Conservation (phyloP, 495 filamentous ascomycete genomes). For the Talaromyces liani region DNA sequence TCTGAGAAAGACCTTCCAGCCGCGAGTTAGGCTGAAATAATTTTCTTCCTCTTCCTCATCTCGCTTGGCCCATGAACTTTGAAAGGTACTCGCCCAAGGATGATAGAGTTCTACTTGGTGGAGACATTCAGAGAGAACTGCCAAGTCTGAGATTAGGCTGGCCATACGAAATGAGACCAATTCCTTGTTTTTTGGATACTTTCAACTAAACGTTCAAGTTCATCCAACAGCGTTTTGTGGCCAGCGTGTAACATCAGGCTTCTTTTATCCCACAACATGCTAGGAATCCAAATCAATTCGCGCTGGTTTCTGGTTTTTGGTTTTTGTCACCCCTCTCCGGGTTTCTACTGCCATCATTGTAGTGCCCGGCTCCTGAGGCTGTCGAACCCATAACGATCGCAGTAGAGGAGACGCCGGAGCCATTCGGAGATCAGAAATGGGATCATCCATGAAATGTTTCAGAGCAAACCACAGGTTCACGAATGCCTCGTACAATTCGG, state of each 20-base stretch:
- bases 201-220: slow-evolving; percentile 35
- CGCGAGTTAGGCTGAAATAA: slow-evolving; percentile 12
- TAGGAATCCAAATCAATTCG: slow-evolving; percentile 27
- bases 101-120: slow-evolving; percentile 38
- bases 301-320: slow-evolving; percentile 11
- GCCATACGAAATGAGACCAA: slow-evolving; percentile 32
- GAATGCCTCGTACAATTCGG: slow-evolving; percentile 25
- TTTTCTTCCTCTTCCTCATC: slow-evolving; percentile 22
- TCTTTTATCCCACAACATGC: slow-evolving; percentile 17
- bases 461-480: slow-evolving; percentile 26
- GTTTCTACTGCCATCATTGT: slow-evolving; percentile 10
- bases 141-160: slow-evolving; percentile 30
- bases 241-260: slow-evolving; percentile 17
- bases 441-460: slow-evolving; percentile 16
- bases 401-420: slow-evolving; percentile 27
- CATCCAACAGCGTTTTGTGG: slow-evolving; percentile 31
- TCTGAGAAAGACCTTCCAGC: slow-evolving; percentile 9
- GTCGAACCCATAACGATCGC: slow-evolving; percentile 19
- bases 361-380: slow-evolving; percentile 12
- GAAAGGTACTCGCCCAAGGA: slow-evolving; percentile 38
- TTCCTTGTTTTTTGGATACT: slow-evolving; percentile 20
- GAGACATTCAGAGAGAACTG: slow-evolving; percentile 30
- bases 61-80: slow-evolving; percentile 12
- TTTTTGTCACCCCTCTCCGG: slow-evolving; percentile 9
- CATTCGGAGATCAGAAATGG: slow-evolving; percentile 16